These are phyloP conservation scores for Lentinus polychrous DNA, from an alignment of 1,284 basidiomycete species.

Conservation along the genomic window DNA sequence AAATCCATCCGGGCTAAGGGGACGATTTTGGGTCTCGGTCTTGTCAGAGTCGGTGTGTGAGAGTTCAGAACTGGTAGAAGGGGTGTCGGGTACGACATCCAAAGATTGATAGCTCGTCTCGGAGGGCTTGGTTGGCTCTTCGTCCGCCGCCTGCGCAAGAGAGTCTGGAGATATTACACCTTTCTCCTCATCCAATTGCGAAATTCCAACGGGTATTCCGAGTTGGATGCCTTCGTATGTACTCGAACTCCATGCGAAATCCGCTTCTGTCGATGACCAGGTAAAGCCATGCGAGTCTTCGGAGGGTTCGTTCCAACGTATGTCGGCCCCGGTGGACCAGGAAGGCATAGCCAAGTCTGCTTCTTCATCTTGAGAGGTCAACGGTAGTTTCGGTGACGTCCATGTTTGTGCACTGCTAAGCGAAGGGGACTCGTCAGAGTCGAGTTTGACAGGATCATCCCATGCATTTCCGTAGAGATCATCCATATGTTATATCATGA, in stretches of 20 bases:
- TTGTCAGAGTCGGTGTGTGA: neutral
- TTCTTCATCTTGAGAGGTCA: conserved; percentile 32
- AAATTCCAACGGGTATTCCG: neutral
- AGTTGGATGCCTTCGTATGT: conserved; percentile 33
- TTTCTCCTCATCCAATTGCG: conserved; percentile 6
- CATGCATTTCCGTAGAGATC: conserved; percentile 66
- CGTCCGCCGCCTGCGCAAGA: neutral
- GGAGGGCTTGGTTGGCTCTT: neutral
- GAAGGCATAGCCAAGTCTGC: conserved; percentile 45
- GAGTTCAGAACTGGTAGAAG: neutral
- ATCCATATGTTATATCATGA: conserved; percentile 35
- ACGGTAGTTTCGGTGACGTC: conserved; percentile 18
- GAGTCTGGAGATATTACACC: neutral
- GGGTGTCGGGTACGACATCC: neutral
- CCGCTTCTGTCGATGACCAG: conserved; percentile 21
- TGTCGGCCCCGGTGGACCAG: conserved; percentile 40
- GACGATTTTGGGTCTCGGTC: conserved; percentile 1
- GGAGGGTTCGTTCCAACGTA: conserved; percentile 42
- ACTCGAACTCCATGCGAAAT: conserved; percentile 22
- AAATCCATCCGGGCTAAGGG: conserved; percentile 47
- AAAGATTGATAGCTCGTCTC: neutral
- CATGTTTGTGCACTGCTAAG: conserved; percentile 18
- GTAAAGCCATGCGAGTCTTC: conserved; percentile 23
- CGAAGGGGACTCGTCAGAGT: conserved; percentile 10
- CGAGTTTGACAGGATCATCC: conserved; percentile 38